Conservation (phyloP, 1,284 basidiomycete species). For the Polyporus tsugae region DNA sequence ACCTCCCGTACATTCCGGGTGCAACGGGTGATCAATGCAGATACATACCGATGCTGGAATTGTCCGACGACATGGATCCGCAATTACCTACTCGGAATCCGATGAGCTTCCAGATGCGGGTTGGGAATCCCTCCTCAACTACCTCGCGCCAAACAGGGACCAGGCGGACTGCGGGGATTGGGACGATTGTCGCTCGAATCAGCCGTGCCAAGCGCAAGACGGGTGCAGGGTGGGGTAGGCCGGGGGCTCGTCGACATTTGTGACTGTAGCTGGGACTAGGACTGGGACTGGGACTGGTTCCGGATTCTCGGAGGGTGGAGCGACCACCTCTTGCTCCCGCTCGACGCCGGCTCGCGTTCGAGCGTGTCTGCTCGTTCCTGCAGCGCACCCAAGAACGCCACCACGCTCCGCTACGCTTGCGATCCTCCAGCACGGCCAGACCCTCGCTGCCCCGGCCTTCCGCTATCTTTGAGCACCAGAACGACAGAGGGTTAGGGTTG, state of each 20-base stretch:
- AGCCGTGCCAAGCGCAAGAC: background rate
- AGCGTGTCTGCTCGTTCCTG: background rate
- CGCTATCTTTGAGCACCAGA: background rate
- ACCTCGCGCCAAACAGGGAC: too few relatives aligned
- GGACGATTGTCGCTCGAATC: background rate
- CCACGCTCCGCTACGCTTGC: background rate
- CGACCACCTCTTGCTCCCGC: background rate
- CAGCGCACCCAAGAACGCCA: background rate
- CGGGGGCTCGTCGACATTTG: background rate
- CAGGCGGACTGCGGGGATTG: background rate
- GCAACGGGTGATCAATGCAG: too few relatives aligned
- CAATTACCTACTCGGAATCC: too few relatives aligned
- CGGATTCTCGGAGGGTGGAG: background rate
- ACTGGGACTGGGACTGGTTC: background rate
- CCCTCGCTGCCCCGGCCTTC: too few relatives aligned
- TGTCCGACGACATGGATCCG: too few relatives aligned
- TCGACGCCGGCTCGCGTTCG: background rate
- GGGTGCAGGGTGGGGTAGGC: conserved; percentile 1
- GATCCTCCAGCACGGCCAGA: background rate
- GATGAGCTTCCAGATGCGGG: too few relatives aligned
- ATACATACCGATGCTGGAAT: too few relatives aligned
- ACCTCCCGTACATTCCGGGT: too few relatives aligned
- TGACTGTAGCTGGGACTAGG: too few relatives aligned
- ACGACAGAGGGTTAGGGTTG: background rate
- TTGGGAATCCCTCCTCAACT: too few relatives aligned